Percentiles rank a stretch among this genome's conserved stretches.
Conservation (phyloP, 192 early-diverging fungal species). For the Umbelopsis sp. region DNA sequence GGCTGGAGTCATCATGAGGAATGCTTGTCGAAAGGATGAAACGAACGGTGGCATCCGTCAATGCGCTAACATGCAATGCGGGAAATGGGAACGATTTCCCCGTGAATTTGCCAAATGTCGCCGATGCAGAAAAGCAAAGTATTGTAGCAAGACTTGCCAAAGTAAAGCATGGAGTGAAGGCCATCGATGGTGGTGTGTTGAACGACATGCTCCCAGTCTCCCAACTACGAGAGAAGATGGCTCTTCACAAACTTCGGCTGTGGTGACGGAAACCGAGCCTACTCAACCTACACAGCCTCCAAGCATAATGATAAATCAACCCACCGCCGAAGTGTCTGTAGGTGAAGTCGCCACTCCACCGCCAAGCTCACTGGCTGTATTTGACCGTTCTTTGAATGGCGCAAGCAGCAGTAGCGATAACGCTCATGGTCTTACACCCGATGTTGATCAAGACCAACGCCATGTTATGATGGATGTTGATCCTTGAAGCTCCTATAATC, state of each 20-base stretch:
- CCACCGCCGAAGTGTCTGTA: slow-evolving; percentile 12
- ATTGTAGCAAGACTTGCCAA: slow-evolving; percentile 81
- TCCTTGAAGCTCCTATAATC: background rate
- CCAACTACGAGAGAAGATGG: slow-evolving; percentile 4
- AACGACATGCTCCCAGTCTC: slow-evolving; percentile 33
- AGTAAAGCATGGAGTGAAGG: slow-evolving; percentile 78
- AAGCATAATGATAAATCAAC: slow-evolving; percentile 12
- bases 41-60: slow-evolving; percentile 67
- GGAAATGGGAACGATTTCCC: slow-evolving; percentile 72
- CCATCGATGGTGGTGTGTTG: slow-evolving; percentile 82
- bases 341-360: slow-evolving; percentile 14
- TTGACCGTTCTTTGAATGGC: slow-evolving; percentile 15
- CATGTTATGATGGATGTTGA: slow-evolving; percentile 21
- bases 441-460: slow-evolving; percentile 13
- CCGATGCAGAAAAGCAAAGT: slow-evolving; percentile 83
- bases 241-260: background rate
- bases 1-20: slow-evolving; percentile 80
- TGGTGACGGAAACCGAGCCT: background rate
- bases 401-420: slow-evolving; percentile 18
- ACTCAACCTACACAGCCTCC: background rate
- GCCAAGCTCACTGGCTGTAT: slow-evolving; percentile 2
- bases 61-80: slow-evolving; percentile 79
- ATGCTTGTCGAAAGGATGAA: slow-evolving; percentile 80
- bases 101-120: slow-evolving; percentile 88
- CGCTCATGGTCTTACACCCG: background rate